Evolutionary conservation across 2,329 filamentous ascomycete genomes (phyloP), one percentile per base, ranked within the genome.

Genomic region (Ceratocystis diversiconidia): DNA sequence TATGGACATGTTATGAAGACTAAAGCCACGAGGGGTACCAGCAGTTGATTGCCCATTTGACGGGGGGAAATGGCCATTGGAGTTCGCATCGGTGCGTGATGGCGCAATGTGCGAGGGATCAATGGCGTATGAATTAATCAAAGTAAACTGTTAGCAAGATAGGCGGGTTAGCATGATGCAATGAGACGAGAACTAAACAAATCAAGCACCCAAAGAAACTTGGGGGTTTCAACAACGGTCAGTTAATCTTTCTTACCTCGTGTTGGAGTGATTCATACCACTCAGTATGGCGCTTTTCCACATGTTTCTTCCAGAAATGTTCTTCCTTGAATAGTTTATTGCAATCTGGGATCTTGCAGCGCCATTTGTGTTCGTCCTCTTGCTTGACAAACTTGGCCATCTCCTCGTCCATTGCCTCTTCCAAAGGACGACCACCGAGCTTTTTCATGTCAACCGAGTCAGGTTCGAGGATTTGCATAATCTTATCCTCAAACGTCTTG

Each of bases 301-400:
- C 87, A 72, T 99, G 94, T 79, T 99, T 99, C 72, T 86, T 87
- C 92, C 95, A 99, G 74, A 99, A 99, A 71, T 92, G 85, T 55
- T 95, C 88, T 67, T 94, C 94, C 75, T 97, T 97, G 81, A 99
- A 99, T 6, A 99, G 79, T 76, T 99, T 99, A 10, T 88, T 88
- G 76, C 94, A 99, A 48, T 96, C 92, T 1, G 92, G 92, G 3
- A 95, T 92, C 75, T 94, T 95, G 81, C 94, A 99, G 68, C 95
- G 85, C 80, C 87, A 99, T 74, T 97, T 97, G 72, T 92, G 87
- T 74, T 96, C 92, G 71, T 99, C 95, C 74, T 99, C 94, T 75
- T 97, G 92, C 78, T 96, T 96, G 69, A 97, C 90, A 71, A 85
- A 89, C 75, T 95, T 96, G 69, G 78, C 74, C 48, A 97, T 78